phyloP scores from a whole-genome alignment of 768 basidiomycete species.

The Coprinopsis cinerea region DNA sequence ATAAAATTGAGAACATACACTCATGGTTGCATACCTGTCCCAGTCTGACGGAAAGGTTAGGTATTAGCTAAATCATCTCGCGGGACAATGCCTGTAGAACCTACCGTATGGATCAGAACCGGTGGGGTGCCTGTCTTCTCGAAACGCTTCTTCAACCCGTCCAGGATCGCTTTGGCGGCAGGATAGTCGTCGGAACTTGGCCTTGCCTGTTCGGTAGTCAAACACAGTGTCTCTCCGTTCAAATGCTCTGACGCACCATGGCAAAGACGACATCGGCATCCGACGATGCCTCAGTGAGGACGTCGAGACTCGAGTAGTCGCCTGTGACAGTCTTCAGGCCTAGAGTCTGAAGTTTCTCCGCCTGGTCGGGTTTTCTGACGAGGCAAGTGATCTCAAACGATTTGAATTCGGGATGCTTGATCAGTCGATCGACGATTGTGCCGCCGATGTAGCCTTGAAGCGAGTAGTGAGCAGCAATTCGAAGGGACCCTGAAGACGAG shows the following conservation, averaged over 20 bases:
- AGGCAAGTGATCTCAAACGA: constrained; percentile 37
- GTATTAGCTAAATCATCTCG: not conserved
- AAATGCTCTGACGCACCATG: constrained; percentile 13
- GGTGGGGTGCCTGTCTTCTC: constrained; percentile 35
- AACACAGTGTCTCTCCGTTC: not conserved
- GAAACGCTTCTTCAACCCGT: constrained; percentile 41
- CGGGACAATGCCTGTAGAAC: constrained; percentile 12
- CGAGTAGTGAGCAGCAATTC: no score
- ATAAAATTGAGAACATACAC: not conserved
- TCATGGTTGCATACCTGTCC: constrained; percentile 15
- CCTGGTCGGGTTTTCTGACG: constrained; percentile 38
- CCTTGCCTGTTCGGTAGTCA: constrained; percentile 13
- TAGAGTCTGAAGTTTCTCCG: constrained; percentile 30
- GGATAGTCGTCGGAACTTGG: constrained; percentile 37
- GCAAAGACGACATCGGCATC: constrained; percentile 32
- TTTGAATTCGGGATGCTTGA: constrained; percentile 23
- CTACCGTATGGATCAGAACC: constrained; percentile 46
- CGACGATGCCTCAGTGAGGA: constrained; percentile 36
- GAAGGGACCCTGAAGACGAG: no score
- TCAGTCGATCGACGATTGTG: not conserved
- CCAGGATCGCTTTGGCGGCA: constrained; percentile 41
- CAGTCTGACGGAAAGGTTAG: constrained; percentile 16
- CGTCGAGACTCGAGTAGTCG: constrained; percentile 32
- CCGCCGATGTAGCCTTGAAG: constrained; percentile 1
- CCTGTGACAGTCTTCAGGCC: constrained; percentile 34